A percentile compares a stretch with the other conserved stretches of the same genome.
These are phyloP conservation scores for Pseudogymnoascus destructans DNA, from an alignment of 2,329 filamentous ascomycete species.

Conservation along the genomic window DNA sequence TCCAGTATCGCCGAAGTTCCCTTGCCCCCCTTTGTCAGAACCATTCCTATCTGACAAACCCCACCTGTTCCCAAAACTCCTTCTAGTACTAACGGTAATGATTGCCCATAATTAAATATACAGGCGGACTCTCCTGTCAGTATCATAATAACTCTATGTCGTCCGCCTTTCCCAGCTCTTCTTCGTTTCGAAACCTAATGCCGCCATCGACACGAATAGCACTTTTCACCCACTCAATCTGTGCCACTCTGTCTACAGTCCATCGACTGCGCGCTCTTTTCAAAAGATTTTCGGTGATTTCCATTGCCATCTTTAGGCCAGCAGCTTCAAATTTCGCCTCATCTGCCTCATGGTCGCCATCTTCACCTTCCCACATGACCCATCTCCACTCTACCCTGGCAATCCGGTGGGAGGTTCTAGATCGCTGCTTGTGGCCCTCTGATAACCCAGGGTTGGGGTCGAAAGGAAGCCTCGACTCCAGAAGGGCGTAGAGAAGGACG, in stretches of 20 bases:
- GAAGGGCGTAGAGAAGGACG: constrained; percentile 80
- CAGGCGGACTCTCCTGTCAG: not conserved
- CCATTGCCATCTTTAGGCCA: constrained; percentile 61
- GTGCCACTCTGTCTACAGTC: constrained; percentile 59
- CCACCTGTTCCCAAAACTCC: constrained; percentile 4
- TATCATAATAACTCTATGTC: constrained; percentile 2
- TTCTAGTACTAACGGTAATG: not conserved
- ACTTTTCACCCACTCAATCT: constrained; percentile 60
- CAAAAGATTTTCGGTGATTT: constrained; percentile 71
- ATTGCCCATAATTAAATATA: constrained; percentile 7
- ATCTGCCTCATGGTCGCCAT: constrained; percentile 71
- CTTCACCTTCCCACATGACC: constrained; percentile 71
- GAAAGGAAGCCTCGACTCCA: constrained; percentile 88
- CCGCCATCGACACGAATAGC: constrained; percentile 58
- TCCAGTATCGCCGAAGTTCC: not conserved
- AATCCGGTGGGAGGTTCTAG: constrained; percentile 83
- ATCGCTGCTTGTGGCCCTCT: constrained; percentile 62
- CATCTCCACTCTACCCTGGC: constrained; percentile 92
- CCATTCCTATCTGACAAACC: not conserved
- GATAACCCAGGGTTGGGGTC: constrained; percentile 69
- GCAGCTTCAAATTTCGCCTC: constrained; percentile 46
- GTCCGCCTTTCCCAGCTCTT: constrained; percentile 9
- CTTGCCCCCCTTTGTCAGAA: not conserved
- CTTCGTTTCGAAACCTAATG: constrained; percentile 44
- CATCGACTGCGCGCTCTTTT: constrained; percentile 72